Evolutionary conservation across 805 yeast species (phyloP).

Genomic region (Sugiyamaella lignohabitans): DNA sequence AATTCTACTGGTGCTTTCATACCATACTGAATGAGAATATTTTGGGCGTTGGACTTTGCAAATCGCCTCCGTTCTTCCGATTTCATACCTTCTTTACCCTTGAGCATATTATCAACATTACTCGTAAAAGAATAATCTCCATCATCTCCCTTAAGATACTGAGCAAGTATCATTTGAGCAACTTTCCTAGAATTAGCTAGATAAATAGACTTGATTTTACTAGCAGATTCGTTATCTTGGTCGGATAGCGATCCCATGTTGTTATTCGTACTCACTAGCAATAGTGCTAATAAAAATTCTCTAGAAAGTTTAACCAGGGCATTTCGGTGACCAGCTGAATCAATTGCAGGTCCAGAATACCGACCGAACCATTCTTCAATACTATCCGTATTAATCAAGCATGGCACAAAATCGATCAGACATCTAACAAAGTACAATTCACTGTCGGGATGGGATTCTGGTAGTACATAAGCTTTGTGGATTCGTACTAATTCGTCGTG

Average conservation of each 20-base stretch:
- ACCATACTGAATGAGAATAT: constrained; percentile 40
- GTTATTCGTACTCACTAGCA: constrained; percentile 23
- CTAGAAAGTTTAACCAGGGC: constrained; percentile 32
- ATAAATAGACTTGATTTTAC: constrained; percentile 14
- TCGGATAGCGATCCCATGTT: constrained; percentile 8
- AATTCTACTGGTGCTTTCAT: constrained; percentile 34
- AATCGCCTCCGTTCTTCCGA: constrained; percentile 46
- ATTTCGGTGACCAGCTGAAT: constrained; percentile 50
- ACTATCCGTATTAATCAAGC: constrained; percentile 26
- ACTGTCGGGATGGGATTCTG: constrained; percentile 10
- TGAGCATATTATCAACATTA: constrained; percentile 23
- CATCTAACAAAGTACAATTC: constrained; percentile 28
- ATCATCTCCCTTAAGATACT: constrained; percentile 18
- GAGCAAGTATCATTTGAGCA: constrained; percentile 24
- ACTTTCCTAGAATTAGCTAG: constrained; percentile 18
- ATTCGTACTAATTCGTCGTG: constrained; percentile 32
- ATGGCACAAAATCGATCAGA: constrained; percentile 28
- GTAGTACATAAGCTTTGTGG: constrained; percentile 18
- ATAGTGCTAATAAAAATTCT: constrained; percentile 27
- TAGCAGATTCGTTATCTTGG: constrained; percentile 5
- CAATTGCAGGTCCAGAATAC: constrained; percentile 46
- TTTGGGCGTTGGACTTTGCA: constrained; percentile 39
- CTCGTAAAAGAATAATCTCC: constrained; percentile 1
- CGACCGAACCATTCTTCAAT: constrained; percentile 44
- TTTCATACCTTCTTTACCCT: constrained; percentile 17